phyloP scores from a whole-genome alignment of 2,329 filamentous ascomycete species.

The Biscogniauxia sp. region DNA sequence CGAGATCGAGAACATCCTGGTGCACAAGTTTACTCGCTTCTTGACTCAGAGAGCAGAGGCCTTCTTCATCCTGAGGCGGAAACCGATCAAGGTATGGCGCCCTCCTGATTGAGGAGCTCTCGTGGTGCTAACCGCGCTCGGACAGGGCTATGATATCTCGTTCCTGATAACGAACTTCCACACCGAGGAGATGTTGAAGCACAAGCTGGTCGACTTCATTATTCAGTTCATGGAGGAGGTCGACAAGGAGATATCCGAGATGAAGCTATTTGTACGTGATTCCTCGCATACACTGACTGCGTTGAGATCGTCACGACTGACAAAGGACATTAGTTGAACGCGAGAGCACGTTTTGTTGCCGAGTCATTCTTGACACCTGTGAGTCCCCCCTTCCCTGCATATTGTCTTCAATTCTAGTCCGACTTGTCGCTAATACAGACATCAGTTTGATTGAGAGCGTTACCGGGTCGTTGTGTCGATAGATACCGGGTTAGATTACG shows the following conservation, averaged over 20 bases:
- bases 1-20: conserved; percentile 96
- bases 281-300: background rate
- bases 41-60: conserved; percentile 93
- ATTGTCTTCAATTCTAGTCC: background rate
- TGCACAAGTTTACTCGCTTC: conserved; percentile 98
- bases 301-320: conserved; percentile 26
- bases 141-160: conserved; percentile 89
- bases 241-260: conserved; percentile 99
- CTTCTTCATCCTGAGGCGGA: conserved; percentile 93
- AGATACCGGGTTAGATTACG: conserved; percentile 3
- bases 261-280: conserved; percentile 93
- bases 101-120: conserved; percentile 18
- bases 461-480: background rate
- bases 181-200: conserved; percentile 97
- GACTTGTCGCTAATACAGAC: conserved; percentile 2
- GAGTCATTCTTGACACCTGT: conserved; percentile 97
- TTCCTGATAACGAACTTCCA: conserved; percentile 99
- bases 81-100: conserved; percentile 77
- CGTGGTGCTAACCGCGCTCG: background rate
- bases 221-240: conserved; percentile 99
- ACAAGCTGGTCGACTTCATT: conserved; percentile 98
- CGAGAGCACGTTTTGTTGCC: conserved; percentile 92
- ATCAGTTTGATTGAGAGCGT: conserved; percentile 20
- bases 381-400: conserved; percentile 29
- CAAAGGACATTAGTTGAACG: conserved; percentile 69